A percentile compares a stretch with the other conserved stretches of the same genome.
phyloP scores from a whole-genome alignment of 2,329 filamentous ascomycete species.

The Aspergillus neotritici region DNA sequence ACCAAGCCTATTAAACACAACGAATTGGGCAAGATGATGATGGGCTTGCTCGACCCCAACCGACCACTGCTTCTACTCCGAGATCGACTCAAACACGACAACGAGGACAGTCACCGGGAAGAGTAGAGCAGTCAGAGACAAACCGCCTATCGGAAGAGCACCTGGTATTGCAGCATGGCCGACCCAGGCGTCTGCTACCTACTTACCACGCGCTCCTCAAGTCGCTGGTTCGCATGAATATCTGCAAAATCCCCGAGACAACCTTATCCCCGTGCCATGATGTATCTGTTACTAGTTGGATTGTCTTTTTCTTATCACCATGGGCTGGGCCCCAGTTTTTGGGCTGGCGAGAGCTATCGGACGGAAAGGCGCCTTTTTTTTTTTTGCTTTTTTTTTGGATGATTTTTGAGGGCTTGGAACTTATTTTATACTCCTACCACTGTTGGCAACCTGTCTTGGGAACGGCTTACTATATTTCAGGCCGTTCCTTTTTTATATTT shows the following conservation, averaged over 20 bases:
- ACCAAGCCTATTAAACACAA: constrained; percentile 48
- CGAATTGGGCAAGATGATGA: constrained; percentile 46
- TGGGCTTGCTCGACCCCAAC: constrained; percentile 41
- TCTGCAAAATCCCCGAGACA: no score
- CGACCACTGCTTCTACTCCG: constrained; percentile 39
- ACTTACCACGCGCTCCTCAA: no score
- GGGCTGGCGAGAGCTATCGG: constrained; percentile 10
- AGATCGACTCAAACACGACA: constrained; percentile 30
- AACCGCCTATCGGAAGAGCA: background rate
- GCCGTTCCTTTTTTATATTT: constrained; percentile 7
- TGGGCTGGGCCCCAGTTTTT: constrained; percentile 10
- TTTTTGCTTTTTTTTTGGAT: constrained; percentile 6
- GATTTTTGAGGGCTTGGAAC: constrained; percentile 4
- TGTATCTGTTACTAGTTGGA: constrained; percentile 11
- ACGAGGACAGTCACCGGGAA: constrained; percentile 14
- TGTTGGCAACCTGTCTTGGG: no score
- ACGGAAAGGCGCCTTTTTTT: constrained; percentile 14
- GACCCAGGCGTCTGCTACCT: no score
- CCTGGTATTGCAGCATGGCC: background rate
- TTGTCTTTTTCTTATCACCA: constrained; percentile 12
- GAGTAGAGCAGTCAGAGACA: constrained; percentile 4
- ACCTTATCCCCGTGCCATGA: constrained; percentile 5
- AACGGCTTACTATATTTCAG: no score
- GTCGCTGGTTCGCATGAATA: no score
- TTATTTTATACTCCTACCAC: no score